These are phyloP conservation scores for Aspergillus phoenicis DNA, from an alignment of 2,329 filamentous ascomycete species.

Conservation along the genomic window DNA sequence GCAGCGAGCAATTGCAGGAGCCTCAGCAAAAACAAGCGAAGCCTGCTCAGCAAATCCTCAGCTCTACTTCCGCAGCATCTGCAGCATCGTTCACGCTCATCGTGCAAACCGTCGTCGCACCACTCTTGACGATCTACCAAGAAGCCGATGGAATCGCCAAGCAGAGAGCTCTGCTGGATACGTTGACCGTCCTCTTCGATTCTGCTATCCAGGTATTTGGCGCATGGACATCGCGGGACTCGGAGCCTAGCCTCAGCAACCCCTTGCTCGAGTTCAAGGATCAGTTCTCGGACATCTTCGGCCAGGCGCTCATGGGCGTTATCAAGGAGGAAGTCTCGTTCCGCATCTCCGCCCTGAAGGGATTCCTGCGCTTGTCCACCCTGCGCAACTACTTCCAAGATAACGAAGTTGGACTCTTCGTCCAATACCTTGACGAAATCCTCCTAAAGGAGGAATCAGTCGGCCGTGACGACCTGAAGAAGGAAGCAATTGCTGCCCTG, in stretches of 20 bases:
- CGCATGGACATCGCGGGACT: constrained; percentile 54
- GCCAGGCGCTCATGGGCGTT: constrained; percentile 55
- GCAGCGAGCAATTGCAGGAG: constrained; percentile 68
- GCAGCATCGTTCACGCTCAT: constrained; percentile 58
- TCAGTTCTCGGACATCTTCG: constrained; percentile 57
- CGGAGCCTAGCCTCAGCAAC: constrained; percentile 42
- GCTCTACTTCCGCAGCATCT: constrained; percentile 59
- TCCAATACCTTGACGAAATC: constrained; percentile 63
- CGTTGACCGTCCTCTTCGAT: constrained; percentile 59
- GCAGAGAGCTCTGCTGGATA: constrained; percentile 63
- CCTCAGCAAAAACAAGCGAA: constrained; percentile 70
- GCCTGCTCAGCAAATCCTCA: constrained; percentile 63
- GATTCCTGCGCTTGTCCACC: constrained; percentile 50
- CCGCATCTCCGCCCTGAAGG: constrained; percentile 51
- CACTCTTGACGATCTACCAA: constrained; percentile 62
- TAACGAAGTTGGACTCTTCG: constrained; percentile 55
- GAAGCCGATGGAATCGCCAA: constrained; percentile 64
- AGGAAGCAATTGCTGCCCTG: constrained; percentile 60
- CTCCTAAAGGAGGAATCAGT: constrained; percentile 61
- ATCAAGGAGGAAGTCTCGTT: constrained; percentile 56
- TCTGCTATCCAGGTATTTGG: constrained; percentile 62
- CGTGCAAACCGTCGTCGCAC: constrained; percentile 59
- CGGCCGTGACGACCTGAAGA: constrained; percentile 59
- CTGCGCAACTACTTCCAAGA: constrained; percentile 53
- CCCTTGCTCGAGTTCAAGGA: constrained; percentile 53